Evolutionary conservation across 73 alveolate species (phyloP), one percentile per base, ranked within the genome.

Genomic region (Symbiodinium pilosum): DNA sequence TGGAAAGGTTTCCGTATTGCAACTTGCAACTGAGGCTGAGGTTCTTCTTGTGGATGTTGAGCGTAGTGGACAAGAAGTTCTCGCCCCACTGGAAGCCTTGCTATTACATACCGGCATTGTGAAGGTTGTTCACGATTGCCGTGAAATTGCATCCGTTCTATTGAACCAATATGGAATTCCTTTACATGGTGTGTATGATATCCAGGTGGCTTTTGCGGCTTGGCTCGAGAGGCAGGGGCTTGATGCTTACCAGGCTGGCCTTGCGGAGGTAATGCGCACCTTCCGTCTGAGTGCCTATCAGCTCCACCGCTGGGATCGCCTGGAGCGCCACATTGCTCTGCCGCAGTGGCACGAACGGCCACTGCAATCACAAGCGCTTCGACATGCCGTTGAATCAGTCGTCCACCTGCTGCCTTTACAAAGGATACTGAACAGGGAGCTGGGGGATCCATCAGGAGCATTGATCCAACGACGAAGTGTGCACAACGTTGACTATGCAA

Each of bases 151-250:
- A 0, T 93, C 98, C 3, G 84, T 93, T 34, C 44, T 93, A 28
- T 68, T 81, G 85, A 93, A 93, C 32, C 98, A 51, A 52, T 52
- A 47, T 38, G 56, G 30, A 44, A 36, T 52, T 26, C 68, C 68
- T 34, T 26, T 77, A 28, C 68, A 36, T 20, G 59, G 93, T 4
- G 98, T 93, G 51, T 93, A 47, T 64, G 98, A 93, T 51, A 59
- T 43, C 21, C 98, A 93, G 92, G 84, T 93, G 20, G 98, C 93
- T 34, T 81, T 47, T 77, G 40, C 92, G 40, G 83, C 92, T 7
- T 93, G 98, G 98, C 87, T 93, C 84, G 98, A 93, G 68, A 51
- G 98, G 38, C 91, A 93, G n/a, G 92, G 92, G 40, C 84, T 93
- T 34, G 98, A 93, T 52, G 44, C 54, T 38, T 93, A 93, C 77